Evolutionary conservation across 139 green algal species (phyloP), one percentile per base, ranked within the genome.

Genomic region (Limnomonas spitsbergensis): DNA sequence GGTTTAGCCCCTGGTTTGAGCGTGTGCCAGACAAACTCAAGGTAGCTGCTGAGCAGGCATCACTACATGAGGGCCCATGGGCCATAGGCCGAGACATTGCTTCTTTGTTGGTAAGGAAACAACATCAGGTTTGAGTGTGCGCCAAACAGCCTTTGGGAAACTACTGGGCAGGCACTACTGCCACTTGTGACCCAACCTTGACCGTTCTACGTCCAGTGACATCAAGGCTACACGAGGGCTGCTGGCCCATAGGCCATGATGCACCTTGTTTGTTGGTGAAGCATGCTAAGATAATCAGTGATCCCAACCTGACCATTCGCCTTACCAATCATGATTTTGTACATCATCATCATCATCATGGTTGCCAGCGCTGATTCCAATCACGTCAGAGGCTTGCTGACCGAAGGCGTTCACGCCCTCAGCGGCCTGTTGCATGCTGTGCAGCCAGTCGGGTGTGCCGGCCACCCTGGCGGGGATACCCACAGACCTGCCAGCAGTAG

Each of bases 391-490:
- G 47, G 14, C 47, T 29, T 29, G 20, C 47, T 61, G 14, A 61
- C 14, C 47, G 14, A 61, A 14, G 14, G 47, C 47, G 14, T 14
- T 20, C 20, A 29, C 47, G 20, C 14, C 47, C 20, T 29, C 47
- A 61, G 47, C 47, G 14, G 14, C 14, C 47, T 61, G 47, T 20
- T 61, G 47, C 47, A 29, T 14, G 14, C 47, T 29, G 47, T 69
- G 26, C 26, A 81, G 78, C 83, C 80, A 83, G 32, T 76, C 67
- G 2, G 79, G 76, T 2, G 83, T 84, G 66, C 83, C 83, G 78
- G 78, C 86, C 3, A 92, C 81, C 0, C 88, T 74, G 6, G 88
- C 86, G 3, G 88, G 88, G 2, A 92, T 80, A 80, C 88, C 88
- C 36, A 89, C 84, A 1, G 88, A 52, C 37, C 86, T 72, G 68